phyloP scores from a whole-genome alignment of 768 basidiomycete genomes.

The Phlegmacium glaucopus region DNA sequence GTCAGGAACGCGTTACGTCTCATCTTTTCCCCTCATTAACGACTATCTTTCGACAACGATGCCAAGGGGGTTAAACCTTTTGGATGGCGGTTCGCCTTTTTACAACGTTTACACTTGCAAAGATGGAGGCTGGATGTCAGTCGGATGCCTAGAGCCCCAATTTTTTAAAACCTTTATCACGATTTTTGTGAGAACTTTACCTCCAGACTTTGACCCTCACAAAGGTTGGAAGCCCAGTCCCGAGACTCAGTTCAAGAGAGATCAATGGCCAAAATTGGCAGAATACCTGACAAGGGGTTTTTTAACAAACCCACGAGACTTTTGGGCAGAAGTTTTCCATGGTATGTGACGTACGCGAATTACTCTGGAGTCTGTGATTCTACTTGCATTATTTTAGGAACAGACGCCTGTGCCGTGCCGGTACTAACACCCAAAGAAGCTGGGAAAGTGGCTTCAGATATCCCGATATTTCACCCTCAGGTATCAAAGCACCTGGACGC shows the following conservation, averaged over 20 bases:
- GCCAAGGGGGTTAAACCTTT: constrained; percentile 53
- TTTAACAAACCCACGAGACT: constrained; percentile 52
- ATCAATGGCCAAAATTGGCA: constrained; percentile 55
- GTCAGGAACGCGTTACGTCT: constrained; percentile 74
- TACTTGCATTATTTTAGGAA: constrained; percentile 36
- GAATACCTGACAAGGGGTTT: constrained; percentile 67
- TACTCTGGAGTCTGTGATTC: background rate
- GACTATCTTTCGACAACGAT: constrained; percentile 31
- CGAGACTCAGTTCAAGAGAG: constrained; percentile 40
- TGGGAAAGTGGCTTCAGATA: constrained; percentile 34
- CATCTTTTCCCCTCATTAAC: constrained; percentile 65
- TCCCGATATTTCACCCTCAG: constrained; percentile 54
- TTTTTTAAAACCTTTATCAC: constrained; percentile 66
- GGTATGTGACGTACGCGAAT: constrained; percentile 36
- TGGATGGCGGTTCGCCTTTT: constrained; percentile 79
- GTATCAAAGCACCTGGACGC: constrained; percentile 19
- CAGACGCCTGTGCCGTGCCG: constrained; percentile 70
- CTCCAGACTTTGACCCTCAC: constrained; percentile 36
- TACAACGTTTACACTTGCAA: constrained; percentile 73
- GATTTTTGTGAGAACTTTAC: constrained; percentile 48
- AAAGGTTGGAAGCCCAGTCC: constrained; percentile 55
- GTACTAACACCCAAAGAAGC: constrained; percentile 67
- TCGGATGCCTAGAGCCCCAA: constrained; percentile 72
- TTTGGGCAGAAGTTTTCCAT: constrained; percentile 67
- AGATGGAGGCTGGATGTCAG: constrained; percentile 72